Evolutionary conservation across 139 green algal species (phyloP), one percentile per base, ranked within the genome.

Genomic region (Coelastrella sp.): DNA sequence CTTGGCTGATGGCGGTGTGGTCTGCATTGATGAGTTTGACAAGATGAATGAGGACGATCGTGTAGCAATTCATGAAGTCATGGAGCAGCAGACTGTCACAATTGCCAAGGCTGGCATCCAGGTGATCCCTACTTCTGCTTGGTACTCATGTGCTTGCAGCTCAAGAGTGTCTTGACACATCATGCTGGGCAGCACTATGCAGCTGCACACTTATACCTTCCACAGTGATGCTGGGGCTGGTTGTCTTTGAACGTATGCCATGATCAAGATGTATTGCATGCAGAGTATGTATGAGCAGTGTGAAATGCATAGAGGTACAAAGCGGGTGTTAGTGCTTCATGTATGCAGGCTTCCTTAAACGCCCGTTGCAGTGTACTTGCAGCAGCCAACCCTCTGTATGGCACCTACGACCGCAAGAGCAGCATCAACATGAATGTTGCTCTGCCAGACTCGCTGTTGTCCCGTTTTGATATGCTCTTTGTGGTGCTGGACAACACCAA

Each of bases 1-100:
- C 60, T 91, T 99, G 63, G 97, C 97, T 30, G 97, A 99, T 91
- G 91, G 97, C 25, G 97, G 97, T 27, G 86, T 99, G 23, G 97
- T 99, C 75, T 99, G 97, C 92, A 99, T 99, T 66, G 97, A 99
- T 82, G 97, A 99, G 92, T 99, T 99, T 89, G 97, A 99, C 93
- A 99, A 99, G 93, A 99, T 99, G 97, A 98, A 92, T 87, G 97
- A 99, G 69, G 86, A 91, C 57, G 97, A 99, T 90, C 90, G 97
- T 3, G 97, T 99, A 48, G 96, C 97, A 77, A 99, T 99, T 72
- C 97, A 99, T 86, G 97, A 99, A 92, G 94, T 97, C 43, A 98
- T 98, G 96, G 96, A 98, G 90, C 96, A 98, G 92, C 96, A 98
- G 92, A 98, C 96, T 7, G 97, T 99, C 64, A 99, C 97, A 2